Evolutionary conservation across 208 protist species (phyloP).

Genomic region (Lotmaria passim): DNA sequence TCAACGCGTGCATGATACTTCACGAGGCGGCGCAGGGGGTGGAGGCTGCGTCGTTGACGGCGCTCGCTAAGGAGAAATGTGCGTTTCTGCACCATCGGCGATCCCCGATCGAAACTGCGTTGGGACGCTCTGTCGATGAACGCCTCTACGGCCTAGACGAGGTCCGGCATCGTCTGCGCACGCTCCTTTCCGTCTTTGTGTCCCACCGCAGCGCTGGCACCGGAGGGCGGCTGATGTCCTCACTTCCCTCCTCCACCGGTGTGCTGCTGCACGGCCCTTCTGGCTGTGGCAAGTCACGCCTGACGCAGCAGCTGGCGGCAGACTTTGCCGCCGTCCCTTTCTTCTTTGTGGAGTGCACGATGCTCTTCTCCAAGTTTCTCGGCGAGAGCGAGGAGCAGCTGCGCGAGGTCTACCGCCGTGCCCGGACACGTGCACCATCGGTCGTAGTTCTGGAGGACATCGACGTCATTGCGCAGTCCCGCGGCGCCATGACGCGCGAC

Average conservation of each 20-base stretch:
- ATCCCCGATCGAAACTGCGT: background rate
- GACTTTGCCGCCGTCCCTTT: slow-evolving; percentile 53
- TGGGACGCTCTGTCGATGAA: too few species aligned
- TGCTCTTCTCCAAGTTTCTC: slow-evolving; percentile 89
- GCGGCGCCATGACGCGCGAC: slow-evolving; percentile 40
- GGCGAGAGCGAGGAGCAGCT: slow-evolving; percentile 90
- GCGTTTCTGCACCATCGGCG: slow-evolving; percentile 31
- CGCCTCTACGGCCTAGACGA: slow-evolving; percentile 61
- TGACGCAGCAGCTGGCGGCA: slow-evolving; percentile 43
- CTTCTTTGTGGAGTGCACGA: slow-evolving; percentile 74
- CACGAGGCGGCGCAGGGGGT: slow-evolving; percentile 12
- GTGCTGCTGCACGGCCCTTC: slow-evolving; percentile 85
- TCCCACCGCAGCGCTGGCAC: slow-evolving; percentile 3
- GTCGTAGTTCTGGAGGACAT: slow-evolving; percentile 90
- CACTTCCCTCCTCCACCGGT: slow-evolving; percentile 65
- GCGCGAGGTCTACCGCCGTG: slow-evolving; percentile 73
- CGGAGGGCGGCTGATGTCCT: slow-evolving; percentile 36
- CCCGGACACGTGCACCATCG: slow-evolving; percentile 61
- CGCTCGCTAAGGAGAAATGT: background rate
- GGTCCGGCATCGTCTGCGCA: slow-evolving; percentile 40
- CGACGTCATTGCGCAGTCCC: slow-evolving; percentile 77
- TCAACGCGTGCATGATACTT: slow-evolving; percentile 37
- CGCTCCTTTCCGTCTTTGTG: slow-evolving; percentile 49
- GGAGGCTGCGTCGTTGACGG: background rate
- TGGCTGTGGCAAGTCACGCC: slow-evolving; percentile 80